phyloP scores from a whole-genome alignment of 2,329 filamentous ascomycete genomes.

The Coniochaeta ligniaria region DNA sequence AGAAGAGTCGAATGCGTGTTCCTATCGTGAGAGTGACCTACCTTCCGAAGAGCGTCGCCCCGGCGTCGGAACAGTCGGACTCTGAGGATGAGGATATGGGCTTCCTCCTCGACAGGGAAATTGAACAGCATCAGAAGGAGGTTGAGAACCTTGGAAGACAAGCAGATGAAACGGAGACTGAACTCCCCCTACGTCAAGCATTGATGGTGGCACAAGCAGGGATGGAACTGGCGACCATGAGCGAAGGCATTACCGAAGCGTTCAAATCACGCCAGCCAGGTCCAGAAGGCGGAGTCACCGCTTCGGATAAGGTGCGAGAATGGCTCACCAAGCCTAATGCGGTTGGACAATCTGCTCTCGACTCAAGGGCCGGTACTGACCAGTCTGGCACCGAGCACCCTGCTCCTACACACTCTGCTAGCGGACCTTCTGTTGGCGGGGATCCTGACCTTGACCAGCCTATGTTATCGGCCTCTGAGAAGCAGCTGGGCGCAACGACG shows the following conservation, averaged over 20 bases:
- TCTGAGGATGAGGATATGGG: conserved; percentile 53
- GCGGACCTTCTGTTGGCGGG: background rate
- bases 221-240: conserved; percentile 31
- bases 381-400: background rate
- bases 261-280: background rate
- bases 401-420: background rate
- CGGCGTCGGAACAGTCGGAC: conserved; percentile 36
- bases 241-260: background rate
- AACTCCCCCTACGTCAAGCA: conserved; percentile 38
- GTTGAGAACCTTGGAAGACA: conserved; percentile 35
- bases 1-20: conserved; percentile 18
- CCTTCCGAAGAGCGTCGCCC: background rate
- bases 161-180: conserved; percentile 28
- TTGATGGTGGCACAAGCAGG: conserved; percentile 41
- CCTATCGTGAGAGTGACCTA: background rate
- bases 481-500: background rate
- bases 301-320: background rate
- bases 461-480: background rate
- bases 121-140: conserved; percentile 42
- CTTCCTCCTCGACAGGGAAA: conserved; percentile 46
- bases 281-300: background rate
- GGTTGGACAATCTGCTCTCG: background rate
- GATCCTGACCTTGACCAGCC: background rate
- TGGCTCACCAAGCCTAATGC: background rate
- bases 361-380: background rate